Percentiles rank a stretch among this genome's conserved stretches.
phyloP scores from a whole-genome alignment of 2,329 filamentous ascomycete species.

The Paraconiothyrium brasiliense region DNA sequence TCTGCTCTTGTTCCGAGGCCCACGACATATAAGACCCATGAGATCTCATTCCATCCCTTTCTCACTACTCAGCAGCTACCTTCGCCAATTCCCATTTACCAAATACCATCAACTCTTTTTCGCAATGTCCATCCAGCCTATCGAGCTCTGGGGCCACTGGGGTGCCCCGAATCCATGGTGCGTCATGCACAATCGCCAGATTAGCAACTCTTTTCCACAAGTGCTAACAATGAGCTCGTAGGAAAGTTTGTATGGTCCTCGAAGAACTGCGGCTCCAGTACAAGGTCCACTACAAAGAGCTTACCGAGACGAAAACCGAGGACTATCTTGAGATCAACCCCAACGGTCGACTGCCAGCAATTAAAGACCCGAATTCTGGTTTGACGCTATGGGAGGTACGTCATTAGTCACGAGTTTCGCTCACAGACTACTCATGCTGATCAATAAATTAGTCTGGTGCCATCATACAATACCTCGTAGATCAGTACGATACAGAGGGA shows the following conservation, averaged over 20 bases:
- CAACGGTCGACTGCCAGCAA: neutral
- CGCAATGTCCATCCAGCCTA: neutral
- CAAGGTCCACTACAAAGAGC: neutral
- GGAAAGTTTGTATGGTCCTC: neutral
- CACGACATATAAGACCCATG: no score
- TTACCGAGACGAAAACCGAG: neutral
- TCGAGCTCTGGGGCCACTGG: neutral
- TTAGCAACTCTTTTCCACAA: neutral
- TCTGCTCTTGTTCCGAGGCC: no score
- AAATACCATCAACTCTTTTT: neutral
- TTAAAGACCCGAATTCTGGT: neutral
- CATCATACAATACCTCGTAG: slow-evolving; percentile 50
- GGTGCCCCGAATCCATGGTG: neutral
- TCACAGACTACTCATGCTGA: neutral
- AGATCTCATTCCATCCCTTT: no score
- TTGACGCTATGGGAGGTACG: neutral
- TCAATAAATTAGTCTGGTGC: slow-evolving; percentile 34
- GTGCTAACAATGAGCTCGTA: neutral
- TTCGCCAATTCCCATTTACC: no score
- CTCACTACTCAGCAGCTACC: no score
- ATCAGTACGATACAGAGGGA: slow-evolving; percentile 40
- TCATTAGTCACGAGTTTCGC: neutral
- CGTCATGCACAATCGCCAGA: neutral
- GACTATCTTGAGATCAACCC: neutral
- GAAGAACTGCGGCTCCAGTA: neutral